phyloP scores from a whole-genome alignment of 305 asterid genomes.

The Fraxinus dipetala region DNA sequence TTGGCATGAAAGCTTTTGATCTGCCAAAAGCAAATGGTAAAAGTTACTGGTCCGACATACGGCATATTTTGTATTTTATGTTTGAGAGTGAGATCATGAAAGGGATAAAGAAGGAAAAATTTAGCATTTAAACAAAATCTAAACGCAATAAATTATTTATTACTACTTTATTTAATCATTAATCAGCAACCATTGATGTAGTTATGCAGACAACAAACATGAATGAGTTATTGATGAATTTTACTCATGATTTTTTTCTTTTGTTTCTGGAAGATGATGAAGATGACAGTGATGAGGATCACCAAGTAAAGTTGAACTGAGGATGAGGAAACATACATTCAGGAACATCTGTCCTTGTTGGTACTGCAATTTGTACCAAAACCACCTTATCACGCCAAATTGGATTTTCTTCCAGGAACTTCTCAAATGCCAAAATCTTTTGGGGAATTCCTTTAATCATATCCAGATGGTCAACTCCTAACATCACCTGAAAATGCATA shows the following conservation, averaged over 20 bases:
- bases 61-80: background rate
- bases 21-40: conserved; percentile 31
- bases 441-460: conserved; percentile 97
- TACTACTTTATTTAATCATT: background rate
- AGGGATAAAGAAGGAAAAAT: background rate
- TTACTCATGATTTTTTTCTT: background rate
- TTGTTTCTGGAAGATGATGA: background rate
- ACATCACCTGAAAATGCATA: conserved; percentile 64
- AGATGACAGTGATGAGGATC: conserved; percentile 10
- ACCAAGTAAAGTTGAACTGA: conserved; percentile 18
- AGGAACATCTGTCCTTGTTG: conserved; percentile 95
- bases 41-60: background rate
- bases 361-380: conserved; percentile 89
- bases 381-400: conserved; percentile 86
- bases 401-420: conserved; percentile 93
- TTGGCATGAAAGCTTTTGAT: conserved; percentile 58
- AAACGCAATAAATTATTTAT: background rate
- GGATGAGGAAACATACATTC: conserved; percentile 67
- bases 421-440: conserved; percentile 92
- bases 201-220: background rate
- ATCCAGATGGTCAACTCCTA: conserved; percentile 92
- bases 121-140: background rate
- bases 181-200: background rate
- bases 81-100: background rate
- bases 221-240: background rate